A percentile compares a stretch with the other conserved stretches of the same genome.
Evolutionary conservation across 2,329 filamentous ascomycete genomes (phyloP).

Genomic region (Claviceps humidiphila): DNA sequence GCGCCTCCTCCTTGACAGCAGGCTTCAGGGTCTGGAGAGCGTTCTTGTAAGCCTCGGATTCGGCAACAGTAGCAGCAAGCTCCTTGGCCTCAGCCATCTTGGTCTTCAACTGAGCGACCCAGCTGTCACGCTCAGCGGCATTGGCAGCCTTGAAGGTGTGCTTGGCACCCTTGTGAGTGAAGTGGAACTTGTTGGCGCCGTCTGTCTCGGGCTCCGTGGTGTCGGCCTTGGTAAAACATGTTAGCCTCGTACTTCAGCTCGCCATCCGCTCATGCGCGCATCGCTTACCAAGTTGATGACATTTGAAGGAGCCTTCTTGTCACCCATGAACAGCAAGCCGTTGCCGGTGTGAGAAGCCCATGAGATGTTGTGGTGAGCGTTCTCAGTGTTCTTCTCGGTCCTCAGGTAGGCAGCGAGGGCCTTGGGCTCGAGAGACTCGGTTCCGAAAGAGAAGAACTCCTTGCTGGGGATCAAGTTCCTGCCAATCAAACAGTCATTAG

Average conservation of each 20-base stretch:
- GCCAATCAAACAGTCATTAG: conserved; percentile 22
- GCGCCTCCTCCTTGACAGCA: conserved; percentile 18
- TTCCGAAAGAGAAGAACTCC: conserved; percentile 82
- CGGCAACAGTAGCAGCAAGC: conserved; percentile 56
- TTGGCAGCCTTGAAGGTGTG: conserved; percentile 79
- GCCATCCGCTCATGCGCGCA: no score
- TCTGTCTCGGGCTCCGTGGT: conserved; percentile 61
- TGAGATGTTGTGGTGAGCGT: conserved; percentile 66
- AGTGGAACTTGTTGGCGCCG: conserved; percentile 68
- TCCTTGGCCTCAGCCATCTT: conserved; percentile 80
- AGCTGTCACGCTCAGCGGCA: conserved; percentile 74
- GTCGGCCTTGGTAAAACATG: conserved; percentile 30
- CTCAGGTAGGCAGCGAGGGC: conserved; percentile 66
- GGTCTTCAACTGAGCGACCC: conserved; percentile 72
- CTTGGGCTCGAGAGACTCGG: conserved; percentile 60
- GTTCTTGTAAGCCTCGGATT: conserved; percentile 79
- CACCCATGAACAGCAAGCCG: conserved; percentile 82
- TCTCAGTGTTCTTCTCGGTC: conserved; percentile 67
- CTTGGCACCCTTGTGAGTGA: conserved; percentile 79
- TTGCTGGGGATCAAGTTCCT: conserved; percentile 80
- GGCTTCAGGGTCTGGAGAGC: conserved; percentile 57
- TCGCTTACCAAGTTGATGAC: conserved; percentile 70
- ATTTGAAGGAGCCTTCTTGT: conserved; percentile 69
- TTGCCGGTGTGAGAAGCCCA: conserved; percentile 93
- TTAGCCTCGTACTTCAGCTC: no score